phyloP scores from a whole-genome alignment of 768 basidiomycete species.

The Filobasidium floriforme region DNA sequence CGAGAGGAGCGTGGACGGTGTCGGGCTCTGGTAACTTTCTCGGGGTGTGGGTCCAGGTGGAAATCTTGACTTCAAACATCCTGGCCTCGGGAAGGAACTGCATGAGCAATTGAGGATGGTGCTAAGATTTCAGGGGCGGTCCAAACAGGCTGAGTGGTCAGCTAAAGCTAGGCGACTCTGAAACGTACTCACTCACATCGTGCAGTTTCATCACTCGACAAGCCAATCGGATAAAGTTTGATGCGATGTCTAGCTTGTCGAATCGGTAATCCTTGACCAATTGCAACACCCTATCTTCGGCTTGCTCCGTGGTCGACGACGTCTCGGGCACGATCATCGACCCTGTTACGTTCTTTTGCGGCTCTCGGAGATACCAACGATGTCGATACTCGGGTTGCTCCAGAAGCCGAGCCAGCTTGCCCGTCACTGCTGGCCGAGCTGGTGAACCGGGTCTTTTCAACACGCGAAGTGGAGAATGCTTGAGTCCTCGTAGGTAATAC shows the following conservation, averaged over 20 bases:
- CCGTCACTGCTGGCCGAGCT: background rate
- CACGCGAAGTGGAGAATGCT: background rate
- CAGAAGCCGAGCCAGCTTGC: background rate
- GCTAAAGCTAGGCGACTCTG: background rate
- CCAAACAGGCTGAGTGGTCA: background rate
- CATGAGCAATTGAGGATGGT: background rate
- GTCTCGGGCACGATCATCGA: background rate
- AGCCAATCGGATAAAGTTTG: background rate
- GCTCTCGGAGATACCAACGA: background rate
- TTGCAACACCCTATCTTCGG: background rate
- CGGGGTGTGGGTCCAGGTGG: background rate
- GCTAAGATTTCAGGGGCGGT: background rate
- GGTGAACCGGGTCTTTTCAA: background rate
- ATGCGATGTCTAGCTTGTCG: background rate
- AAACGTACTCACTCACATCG: background rate
- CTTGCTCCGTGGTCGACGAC: background rate
- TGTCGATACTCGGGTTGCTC: background rate
- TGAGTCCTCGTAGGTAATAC: background rate
- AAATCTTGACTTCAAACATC: slow-evolving; percentile 1
- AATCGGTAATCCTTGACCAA: background rate
- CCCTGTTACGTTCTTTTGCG: background rate
- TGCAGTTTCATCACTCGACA: background rate
- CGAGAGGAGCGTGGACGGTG: background rate
- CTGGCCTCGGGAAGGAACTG: background rate
- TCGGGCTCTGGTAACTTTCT: background rate